phyloP scores from a whole-genome alignment of 345 rosid species.

The Ceriops decandra region DNA sequence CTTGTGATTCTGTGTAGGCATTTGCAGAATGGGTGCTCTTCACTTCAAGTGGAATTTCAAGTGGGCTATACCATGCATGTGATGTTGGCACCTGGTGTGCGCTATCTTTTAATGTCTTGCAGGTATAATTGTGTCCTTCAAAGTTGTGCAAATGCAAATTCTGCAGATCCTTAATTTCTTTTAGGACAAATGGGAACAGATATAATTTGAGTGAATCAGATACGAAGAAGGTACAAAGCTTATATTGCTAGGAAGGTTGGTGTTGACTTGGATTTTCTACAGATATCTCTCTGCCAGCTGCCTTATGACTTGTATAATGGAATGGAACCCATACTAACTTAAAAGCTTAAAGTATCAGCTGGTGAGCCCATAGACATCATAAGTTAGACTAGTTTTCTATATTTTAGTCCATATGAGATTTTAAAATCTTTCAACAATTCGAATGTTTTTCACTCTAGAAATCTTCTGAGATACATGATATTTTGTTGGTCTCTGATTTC shows the following conservation, averaged over 20 bases:
- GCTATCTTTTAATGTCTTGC: slow-evolving; percentile 66
- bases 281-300: background rate
- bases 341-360: no score
- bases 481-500: no score
- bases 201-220: background rate
- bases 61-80: slow-evolving; percentile 95
- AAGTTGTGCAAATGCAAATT: no score
- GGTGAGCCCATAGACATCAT: no score
- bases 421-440: no score
- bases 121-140: slow-evolving; percentile 40
- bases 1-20: slow-evolving; percentile 48
- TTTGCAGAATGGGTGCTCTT: slow-evolving; percentile 94
- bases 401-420: no score
- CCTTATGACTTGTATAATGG: background rate
- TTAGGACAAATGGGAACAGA: background rate
- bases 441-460: no score
- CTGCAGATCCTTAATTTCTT: background rate
- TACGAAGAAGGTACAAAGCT: background rate
- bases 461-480: no score
- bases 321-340: no score
- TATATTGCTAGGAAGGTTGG: background rate
- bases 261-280: background rate
- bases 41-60: slow-evolving; percentile 84
- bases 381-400: no score
- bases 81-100: slow-evolving; percentile 94